A percentile compares a stretch with the other conserved stretches of the same genome.
Evolutionary conservation across 2,329 filamentous ascomycete species (phyloP).

Genomic region (Pseudogymnoascus sp.): DNA sequence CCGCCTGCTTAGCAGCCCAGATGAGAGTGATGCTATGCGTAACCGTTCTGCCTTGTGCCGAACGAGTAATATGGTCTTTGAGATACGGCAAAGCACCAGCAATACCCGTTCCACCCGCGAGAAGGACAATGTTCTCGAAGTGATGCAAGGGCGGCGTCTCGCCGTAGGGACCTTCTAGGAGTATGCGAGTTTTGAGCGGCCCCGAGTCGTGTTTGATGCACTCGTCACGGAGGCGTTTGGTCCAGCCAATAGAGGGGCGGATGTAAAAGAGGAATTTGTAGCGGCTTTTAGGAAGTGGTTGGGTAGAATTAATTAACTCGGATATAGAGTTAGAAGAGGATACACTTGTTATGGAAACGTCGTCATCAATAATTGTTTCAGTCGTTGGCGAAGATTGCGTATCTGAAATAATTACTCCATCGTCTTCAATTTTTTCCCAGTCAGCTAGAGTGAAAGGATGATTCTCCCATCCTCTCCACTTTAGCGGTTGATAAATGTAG

Average conservation of each 20-base stretch:
- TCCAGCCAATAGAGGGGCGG: slow-evolving; percentile 43
- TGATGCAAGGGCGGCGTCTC: slow-evolving; percentile 31
- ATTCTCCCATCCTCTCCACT: slow-evolving; percentile 38
- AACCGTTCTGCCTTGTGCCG: slow-evolving; percentile 20
- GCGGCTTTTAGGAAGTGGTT: slow-evolving; percentile 15
- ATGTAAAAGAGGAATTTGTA: slow-evolving; percentile 39
- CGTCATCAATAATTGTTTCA: background rate
- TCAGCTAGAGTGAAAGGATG: slow-evolving; percentile 41
- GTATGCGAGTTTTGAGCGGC: slow-evolving; percentile 25
- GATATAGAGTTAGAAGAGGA: background rate
- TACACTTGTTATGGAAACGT: background rate
- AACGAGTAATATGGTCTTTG: slow-evolving; percentile 19
- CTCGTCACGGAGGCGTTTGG: slow-evolving; percentile 34
- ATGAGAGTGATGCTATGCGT: slow-evolving; percentile 24
- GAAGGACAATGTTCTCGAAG: slow-evolving; percentile 34
- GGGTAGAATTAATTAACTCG: background rate
- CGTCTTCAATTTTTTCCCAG: slow-evolving; percentile 12
- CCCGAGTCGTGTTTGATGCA: slow-evolving; percentile 24
- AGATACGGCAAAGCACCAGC: slow-evolving; percentile 36
- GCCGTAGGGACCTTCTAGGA: slow-evolving; percentile 40
- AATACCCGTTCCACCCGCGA: slow-evolving; percentile 39
- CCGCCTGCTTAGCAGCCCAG: slow-evolving; percentile 36
- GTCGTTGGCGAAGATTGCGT: background rate
- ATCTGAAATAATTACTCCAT: background rate
- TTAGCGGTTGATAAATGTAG: slow-evolving; percentile 39